Conservation (phyloP, 768 basidiomycete genomes). For the Suillus bovinus region DNA sequence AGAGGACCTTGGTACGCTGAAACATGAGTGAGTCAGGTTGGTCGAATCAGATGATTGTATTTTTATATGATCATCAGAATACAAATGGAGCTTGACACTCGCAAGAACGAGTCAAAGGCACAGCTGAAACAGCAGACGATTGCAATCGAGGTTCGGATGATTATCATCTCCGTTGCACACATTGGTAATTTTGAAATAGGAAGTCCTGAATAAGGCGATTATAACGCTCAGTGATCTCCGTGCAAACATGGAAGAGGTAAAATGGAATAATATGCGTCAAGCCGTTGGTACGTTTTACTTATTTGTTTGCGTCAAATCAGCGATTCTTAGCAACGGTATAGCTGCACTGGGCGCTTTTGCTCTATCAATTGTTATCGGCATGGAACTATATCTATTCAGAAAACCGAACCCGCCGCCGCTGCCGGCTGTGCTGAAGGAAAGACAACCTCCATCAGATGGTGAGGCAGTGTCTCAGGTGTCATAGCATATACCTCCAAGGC, state of each 20-base stretch:
- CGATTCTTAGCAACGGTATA: conserved; percentile 27
- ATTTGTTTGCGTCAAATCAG: background rate
- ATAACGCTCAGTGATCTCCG: conserved; percentile 76
- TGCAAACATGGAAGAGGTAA: conserved; percentile 80
- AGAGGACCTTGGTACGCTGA: conserved; percentile 84
- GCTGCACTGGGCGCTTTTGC: conserved; percentile 66
- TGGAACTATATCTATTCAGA: conserved; percentile 59
- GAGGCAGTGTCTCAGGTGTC: conserved; percentile 15
- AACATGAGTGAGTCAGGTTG: conserved; percentile 76
- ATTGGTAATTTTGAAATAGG: conserved; percentile 41
- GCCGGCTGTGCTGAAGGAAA: conserved; percentile 11
- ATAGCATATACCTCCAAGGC: conserved; percentile 14
- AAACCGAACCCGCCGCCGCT: conserved; percentile 35
- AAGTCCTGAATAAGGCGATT: conserved; percentile 72
- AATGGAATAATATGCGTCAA: conserved; percentile 87
- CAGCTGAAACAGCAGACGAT: conserved; percentile 87
- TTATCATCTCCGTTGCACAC: background rate
- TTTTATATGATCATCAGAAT: conserved; percentile 53
- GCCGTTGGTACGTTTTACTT: conserved; percentile 61
- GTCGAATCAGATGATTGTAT: background rate
- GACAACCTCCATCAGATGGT: conserved; percentile 5
- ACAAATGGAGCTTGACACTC: conserved; percentile 93
- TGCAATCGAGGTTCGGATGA: conserved; percentile 65
- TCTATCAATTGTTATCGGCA: conserved; percentile 64
- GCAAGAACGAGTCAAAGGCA: conserved; percentile 86